Percentiles rank a stretch among this genome's conserved stretches.
phyloP scores from a whole-genome alignment of 306 rosid genomes.

The Nissolia schottii region DNA sequence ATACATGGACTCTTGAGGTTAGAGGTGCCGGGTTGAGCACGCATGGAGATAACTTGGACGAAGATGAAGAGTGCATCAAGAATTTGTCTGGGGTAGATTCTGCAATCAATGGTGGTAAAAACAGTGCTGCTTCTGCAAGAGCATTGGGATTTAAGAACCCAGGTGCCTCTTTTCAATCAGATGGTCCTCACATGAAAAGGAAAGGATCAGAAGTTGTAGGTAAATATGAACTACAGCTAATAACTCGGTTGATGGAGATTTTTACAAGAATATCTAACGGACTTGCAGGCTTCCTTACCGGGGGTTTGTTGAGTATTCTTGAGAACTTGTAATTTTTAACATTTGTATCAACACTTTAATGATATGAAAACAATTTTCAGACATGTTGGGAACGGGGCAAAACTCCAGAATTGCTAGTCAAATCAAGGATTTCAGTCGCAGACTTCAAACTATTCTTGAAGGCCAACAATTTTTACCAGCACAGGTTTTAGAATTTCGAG shows the following conservation, averaged over 20 bases:
- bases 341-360: constrained; percentile 16
- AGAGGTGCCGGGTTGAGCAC: constrained; percentile 87
- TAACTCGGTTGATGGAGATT: constrained; percentile 21
- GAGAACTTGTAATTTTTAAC: not conserved
- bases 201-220: constrained; percentile 10
- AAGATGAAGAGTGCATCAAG: constrained; percentile 13
- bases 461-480: constrained; percentile 40
- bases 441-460: constrained; percentile 37
- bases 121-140: constrained; percentile 11
- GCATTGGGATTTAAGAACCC: not conserved
- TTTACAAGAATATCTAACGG: constrained; percentile 32
- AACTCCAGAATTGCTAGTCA: constrained; percentile 29
- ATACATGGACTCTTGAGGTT: constrained; percentile 91
- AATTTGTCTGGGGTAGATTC: constrained; percentile 13
- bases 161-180: constrained; percentile 26
- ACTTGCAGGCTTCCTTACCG: constrained; percentile 28
- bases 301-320: constrained; percentile 33
- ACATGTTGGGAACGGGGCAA: constrained; percentile 23
- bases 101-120: constrained; percentile 15
- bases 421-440: constrained; percentile 33
- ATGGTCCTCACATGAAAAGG: constrained; percentile 6
- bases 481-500: constrained; percentile 43
- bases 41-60: constrained; percentile 24
- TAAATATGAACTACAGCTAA: constrained; percentile 7
- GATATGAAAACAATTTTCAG: not conserved